Conservation (phyloP, 2,329 filamentous ascomycete species). For the Phoma herbarum region DNA sequence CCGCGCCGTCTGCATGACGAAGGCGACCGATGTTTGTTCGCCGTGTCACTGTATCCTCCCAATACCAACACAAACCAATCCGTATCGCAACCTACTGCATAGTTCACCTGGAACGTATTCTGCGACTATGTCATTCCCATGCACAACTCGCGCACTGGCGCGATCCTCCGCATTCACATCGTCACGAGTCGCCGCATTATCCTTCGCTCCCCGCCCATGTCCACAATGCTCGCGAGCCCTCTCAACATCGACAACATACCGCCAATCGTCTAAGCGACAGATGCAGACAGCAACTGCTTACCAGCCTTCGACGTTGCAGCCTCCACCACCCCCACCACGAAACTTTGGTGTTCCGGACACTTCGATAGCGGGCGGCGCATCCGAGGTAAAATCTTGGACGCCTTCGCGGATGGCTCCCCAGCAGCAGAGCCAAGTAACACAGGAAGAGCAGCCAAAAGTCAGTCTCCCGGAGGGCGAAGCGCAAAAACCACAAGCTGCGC, state of each 20-base stretch:
- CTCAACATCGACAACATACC: constrained; percentile 51
- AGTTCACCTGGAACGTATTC: constrained; percentile 4
- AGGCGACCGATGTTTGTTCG: constrained; percentile 18
- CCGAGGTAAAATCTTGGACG: constrained; percentile 58
- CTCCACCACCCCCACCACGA: constrained; percentile 65
- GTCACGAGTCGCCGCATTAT: constrained; percentile 38
- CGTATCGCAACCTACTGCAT: constrained; percentile 9
- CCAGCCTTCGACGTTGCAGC: constrained; percentile 66
- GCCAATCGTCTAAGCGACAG: constrained; percentile 49
- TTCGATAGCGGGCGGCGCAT: constrained; percentile 65
- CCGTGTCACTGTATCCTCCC: background rate
- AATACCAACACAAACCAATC: constrained; percentile 13
- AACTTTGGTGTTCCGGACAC: constrained; percentile 67
- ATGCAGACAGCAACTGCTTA: constrained; percentile 73
- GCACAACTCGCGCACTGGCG: constrained; percentile 35
- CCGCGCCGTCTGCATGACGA: constrained; percentile 37
- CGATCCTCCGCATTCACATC: constrained; percentile 36
- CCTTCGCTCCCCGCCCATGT: constrained; percentile 45
- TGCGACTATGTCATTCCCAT: constrained; percentile 45
- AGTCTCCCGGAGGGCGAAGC: constrained; percentile 70
- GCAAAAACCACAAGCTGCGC: constrained; percentile 67
- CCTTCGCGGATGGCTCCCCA: constrained; percentile 52
- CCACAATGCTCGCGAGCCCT: constrained; percentile 58
- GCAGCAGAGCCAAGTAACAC: constrained; percentile 26
- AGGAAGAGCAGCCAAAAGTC: constrained; percentile 49